Evolutionary conservation across 352 stramenopile genomes (phyloP), one percentile per base, ranked within the genome.

Genomic region (Phytophthora kernoviae): DNA sequence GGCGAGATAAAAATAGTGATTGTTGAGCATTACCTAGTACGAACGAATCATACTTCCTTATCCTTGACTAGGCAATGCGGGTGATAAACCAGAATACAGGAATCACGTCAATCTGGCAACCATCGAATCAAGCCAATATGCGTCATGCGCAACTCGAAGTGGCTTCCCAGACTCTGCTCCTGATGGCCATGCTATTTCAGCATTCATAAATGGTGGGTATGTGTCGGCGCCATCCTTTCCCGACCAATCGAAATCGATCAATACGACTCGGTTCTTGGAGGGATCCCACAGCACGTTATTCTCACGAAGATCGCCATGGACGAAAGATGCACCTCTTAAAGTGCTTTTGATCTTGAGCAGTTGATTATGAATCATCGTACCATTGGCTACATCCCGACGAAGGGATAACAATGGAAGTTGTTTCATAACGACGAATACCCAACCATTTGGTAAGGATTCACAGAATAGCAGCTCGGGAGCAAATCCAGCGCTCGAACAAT

Each of bases 231-330:
- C 51, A 49, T 69, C 68, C n/a, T 44, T 59, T 52, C 62, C 62
- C 9, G 63, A 56, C 63, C 58, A 73, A 48, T 70, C 68, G 32
- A 73, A 77, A 58, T 73, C 68, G 39, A 70, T 58, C 54, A 70
- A 43, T n/a, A 77, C 58, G 51, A 77, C 58, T 57, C 56, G 58
- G 26, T 68, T 64, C 52, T 62, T 52, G 49, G 22, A 11, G 11
- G 42, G 6, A 62, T 71, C 63, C 59, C 64, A 77, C 55, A 64
- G 36, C 32, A 64, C 30, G 12, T 67, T 73, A 36, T 22, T 55
- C 33, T 65, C 47, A 8, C 47, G 34, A 54, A 49, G 45, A 58
- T 68, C 32, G 4, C 43, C 52, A 42, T 54, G 45, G 30, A 60
- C 33, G 41, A 66, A 53, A 52, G 58, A 44, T 32, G 14, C 30